Evolutionary conservation across 306 rosid species (phyloP).

Genomic region (Cucumis melo): DNA sequence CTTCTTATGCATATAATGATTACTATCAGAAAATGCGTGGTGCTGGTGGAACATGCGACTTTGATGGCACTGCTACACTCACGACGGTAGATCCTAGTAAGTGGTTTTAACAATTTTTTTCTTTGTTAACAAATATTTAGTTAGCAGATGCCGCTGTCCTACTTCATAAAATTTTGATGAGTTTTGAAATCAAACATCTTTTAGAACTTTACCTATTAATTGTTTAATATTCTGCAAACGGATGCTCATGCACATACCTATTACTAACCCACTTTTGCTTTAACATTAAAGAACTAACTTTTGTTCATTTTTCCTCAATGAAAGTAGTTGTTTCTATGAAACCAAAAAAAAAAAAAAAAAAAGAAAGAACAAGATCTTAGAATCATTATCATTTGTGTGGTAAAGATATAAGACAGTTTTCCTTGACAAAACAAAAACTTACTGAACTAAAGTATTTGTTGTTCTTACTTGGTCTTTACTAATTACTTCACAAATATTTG

Average conservation of each 20-base stretch:
- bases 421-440: neutral
- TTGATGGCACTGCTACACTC: slow-evolving; percentile 53
- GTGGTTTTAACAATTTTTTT: slow-evolving; percentile 14
- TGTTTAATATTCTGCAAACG: neutral
- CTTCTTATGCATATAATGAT: slow-evolving; percentile 84
- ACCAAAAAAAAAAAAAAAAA: too few relatives aligned
- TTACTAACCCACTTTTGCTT: neutral
- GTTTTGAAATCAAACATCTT: neutral
- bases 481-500: neutral
- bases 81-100: slow-evolving; percentile 68
- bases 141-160: neutral
- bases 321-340: too few relatives aligned
- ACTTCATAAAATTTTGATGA: neutral
- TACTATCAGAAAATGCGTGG: slow-evolving; percentile 63
- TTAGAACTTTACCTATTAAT: neutral
- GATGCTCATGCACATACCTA: neutral
- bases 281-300: neutral
- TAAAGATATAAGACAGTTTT: neutral
- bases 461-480: neutral
- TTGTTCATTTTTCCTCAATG: too few relatives aligned
- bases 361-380: neutral
- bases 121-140: slow-evolving; percentile 2
- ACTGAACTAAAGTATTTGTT: neutral
- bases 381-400: neutral
- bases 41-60: slow-evolving; percentile 83